phyloP scores from a whole-genome alignment of 768 basidiomycete species.

The Boletus pseudopeckii region DNA sequence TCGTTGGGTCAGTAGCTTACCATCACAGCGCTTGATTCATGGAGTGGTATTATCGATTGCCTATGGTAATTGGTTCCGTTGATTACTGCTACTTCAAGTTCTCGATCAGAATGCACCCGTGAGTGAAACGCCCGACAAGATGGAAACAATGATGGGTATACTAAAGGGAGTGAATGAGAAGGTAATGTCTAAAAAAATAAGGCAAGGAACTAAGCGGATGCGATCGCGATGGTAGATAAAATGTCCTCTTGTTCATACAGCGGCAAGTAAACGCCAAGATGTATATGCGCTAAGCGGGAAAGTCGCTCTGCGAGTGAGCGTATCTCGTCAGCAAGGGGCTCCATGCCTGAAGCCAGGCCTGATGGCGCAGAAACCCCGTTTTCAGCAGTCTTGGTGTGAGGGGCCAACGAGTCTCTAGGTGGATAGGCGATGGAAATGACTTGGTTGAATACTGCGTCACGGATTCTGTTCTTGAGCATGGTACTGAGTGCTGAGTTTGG shows the following conservation, averaged over 20 bases:
- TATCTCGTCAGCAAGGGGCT: constrained; percentile 65
- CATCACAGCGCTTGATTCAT: background rate
- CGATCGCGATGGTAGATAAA: constrained; percentile 21
- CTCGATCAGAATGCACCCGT: constrained; percentile 25
- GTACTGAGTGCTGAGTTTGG: constrained; percentile 53
- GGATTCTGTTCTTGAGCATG: constrained; percentile 61
- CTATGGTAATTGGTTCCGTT: constrained; percentile 30
- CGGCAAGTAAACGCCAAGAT: constrained; percentile 72
- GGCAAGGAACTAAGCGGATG: constrained; percentile 15
- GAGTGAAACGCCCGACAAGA: constrained; percentile 26
- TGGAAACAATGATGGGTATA: constrained; percentile 31
- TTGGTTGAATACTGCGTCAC: constrained; percentile 58
- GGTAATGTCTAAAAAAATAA: constrained; percentile 23
- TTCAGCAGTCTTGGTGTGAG: constrained; percentile 29
- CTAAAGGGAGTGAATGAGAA: constrained; percentile 13
- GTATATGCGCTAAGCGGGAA: constrained; percentile 67
- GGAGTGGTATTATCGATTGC: constrained; percentile 24
- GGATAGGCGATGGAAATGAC: constrained; percentile 55
- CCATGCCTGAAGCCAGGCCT: constrained; percentile 55
- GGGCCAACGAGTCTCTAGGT: constrained; percentile 36
- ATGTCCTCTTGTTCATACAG: constrained; percentile 66
- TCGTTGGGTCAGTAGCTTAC: no score
- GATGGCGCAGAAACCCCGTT: constrained; percentile 8
- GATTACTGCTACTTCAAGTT: constrained; percentile 25
- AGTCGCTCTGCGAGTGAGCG: constrained; percentile 66